Percentiles rank a stretch among this genome's conserved stretches.
These are phyloP conservation scores for Eustoma russellianum DNA, from an alignment of 257 asterid genomes.

Conservation along the genomic window DNA sequence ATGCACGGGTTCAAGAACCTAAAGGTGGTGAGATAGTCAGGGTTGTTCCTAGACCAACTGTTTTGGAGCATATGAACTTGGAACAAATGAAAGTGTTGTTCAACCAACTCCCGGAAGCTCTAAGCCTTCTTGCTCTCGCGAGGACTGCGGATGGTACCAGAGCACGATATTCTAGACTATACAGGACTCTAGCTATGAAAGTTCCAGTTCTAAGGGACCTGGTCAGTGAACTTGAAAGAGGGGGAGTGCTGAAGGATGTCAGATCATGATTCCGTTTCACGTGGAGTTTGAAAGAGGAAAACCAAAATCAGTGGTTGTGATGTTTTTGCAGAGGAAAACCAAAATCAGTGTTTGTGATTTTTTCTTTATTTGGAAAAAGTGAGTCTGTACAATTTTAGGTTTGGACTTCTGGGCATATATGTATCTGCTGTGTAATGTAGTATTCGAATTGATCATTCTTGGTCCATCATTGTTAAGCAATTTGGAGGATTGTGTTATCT, in stretches of 20 bases:
- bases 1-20: conserved; percentile 80
- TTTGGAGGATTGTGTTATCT: too few species aligned
- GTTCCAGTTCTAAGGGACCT: conserved; percentile 94
- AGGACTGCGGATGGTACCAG: conserved; percentile 94
- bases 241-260: conserved; percentile 74
- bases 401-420: background rate
- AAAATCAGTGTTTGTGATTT: background rate
- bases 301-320: too few species aligned
- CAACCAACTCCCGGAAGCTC: conserved; percentile 73
- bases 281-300: background rate
- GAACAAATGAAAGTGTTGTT: conserved; percentile 73
- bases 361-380: background rate
- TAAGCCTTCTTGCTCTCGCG: conserved; percentile 84
- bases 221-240: conserved; percentile 81
- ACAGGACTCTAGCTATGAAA: conserved; percentile 91
- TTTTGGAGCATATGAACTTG: conserved; percentile 62
- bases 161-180: conserved; percentile 94
- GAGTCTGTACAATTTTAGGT: background rate
- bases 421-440: too few species aligned
- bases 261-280: conserved; percentile 20
- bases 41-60: conserved; percentile 78
- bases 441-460: too few species aligned
- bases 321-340: background rate
- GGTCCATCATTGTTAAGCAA: too few species aligned
- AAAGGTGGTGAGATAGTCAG: conserved; percentile 85